Evolutionary conservation across 306 rosid genomes (phyloP).

Genomic region (Rosa persica): DNA sequence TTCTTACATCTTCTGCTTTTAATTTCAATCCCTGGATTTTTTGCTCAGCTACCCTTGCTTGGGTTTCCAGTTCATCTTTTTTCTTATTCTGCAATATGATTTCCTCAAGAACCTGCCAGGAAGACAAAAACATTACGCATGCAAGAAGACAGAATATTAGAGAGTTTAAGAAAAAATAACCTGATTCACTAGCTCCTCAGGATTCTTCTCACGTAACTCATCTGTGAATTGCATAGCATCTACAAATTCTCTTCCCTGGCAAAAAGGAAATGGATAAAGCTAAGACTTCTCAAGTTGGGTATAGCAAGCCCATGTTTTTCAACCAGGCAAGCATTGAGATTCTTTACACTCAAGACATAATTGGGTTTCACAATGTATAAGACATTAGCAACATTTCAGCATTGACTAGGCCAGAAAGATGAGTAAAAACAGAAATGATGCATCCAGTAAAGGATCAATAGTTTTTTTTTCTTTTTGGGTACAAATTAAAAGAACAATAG

Average conservation of each 20-base stretch:
- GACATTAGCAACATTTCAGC: background rate
- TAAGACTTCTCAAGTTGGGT: background rate
- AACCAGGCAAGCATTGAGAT: background rate
- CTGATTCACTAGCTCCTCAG: slow-evolving; percentile 29
- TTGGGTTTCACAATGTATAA: background rate
- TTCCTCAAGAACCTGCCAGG: slow-evolving; percentile 26
- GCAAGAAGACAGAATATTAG: background rate
- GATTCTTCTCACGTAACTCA: background rate
- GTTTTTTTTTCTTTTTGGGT: no score
- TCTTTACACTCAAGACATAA: background rate
- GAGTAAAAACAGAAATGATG: background rate
- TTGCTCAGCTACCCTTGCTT: slow-evolving; percentile 20
- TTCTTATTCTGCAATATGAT: slow-evolving; percentile 19
- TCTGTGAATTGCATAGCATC: background rate
- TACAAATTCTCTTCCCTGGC: slow-evolving; percentile 15
- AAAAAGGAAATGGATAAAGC: background rate
- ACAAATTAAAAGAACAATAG: no score
- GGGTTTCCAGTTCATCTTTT: slow-evolving; percentile 29
- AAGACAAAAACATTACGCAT: background rate
- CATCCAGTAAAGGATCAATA: no score
- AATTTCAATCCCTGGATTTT: slow-evolving; percentile 21
- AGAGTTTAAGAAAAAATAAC: slow-evolving; percentile 6
- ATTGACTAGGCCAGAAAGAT: background rate
- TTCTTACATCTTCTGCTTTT: slow-evolving; percentile 25
- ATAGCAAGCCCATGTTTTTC: background rate